Base-by-base conservation (phyloP, 163 green algal species). In the Scenedesmus sp. region DNA sequence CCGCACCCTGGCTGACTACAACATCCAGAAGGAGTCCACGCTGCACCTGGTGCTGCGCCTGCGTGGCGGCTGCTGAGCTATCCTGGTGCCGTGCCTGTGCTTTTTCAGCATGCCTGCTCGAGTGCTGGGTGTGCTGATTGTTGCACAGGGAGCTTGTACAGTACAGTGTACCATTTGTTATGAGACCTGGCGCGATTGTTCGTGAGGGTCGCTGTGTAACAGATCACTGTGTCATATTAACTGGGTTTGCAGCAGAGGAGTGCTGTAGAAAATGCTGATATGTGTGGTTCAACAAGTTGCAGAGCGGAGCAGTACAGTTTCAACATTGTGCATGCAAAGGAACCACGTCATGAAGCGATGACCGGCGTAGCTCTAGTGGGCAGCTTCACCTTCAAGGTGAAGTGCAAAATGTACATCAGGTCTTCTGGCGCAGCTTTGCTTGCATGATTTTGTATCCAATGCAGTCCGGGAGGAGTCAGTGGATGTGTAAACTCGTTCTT, bases 21-120 rank as follows among this genome's bases (percentile, higher is more conserved):
- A 98, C 94, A 99, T 99, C 93, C 97, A 99, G 96, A 99, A 99
- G 96, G 96, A 98, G 94, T 95, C 93, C 23, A 98, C 96, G 3
- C 93, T 98, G 18, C 96, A 97, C 92, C 93, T 98, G 91, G 94
- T 98, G 87, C 95, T 97, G 67, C 95, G 96, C 59, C 94, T 97
- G 91, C 96, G 96, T 60, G 96, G 96, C 70, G 95, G 95, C 86
- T 79, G 70, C 70, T 79, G 13, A 79, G 70, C 23, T 2, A 18
- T 23, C 70, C 13, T 4, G 46, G 70, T 46, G 34, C 0, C 3
- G 70, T n/a, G 70, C 23, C 9, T 64, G 59, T 64, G 59, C 59
- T 64, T 8, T 10, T 64, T 64, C 59, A 15, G 7, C 59, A 52
- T 3, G 23, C 4, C 70, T 13, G 12, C 0, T 52, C 46, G 70